Evolutionary conservation across 148 eudicot species (phyloP), one percentile per base, ranked within the genome.

Genomic region (Heliosperma pusillum): DNA sequence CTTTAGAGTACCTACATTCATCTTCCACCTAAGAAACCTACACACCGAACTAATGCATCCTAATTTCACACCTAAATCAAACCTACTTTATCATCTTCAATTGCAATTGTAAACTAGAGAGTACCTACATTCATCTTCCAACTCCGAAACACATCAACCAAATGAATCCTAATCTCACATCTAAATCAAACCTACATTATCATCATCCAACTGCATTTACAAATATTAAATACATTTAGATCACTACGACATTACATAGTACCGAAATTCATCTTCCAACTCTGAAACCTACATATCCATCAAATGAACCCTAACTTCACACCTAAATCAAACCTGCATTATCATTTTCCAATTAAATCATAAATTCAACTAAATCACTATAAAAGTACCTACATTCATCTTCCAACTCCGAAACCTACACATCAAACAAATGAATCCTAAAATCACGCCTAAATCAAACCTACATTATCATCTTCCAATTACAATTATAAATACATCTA

Each of bases 161-260:
- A 36, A 36, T 36, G 42, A 36, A 36, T 1, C 69, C 73, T 73
- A 29, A 66, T 66, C 59, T 36, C 11, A 45, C 11, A 77, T 65
- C 26, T 30, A 76, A 66, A 71, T 40, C 75, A 76, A 50, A 69
- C 71, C 76, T 70, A 59, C 66, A 66, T 59, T 19, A 67, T 7
- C 52, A 45, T 13, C 8, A 7, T 64, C 20, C 27, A 24, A 57
- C n/a, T 20, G n/a, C 50, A 36, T 21, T 58, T 3, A n/a, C n/a
- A 29, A 58, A 21, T 4, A 30, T 5, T n/a, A n/a, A n/a, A n/a
- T n/a, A n/a, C n/a, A 17, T 50, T 3, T 13, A 13, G 13, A 50
- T 50, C 55, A 10, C 55, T 16, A n/a, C n/a, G n/a, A n/a, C n/a
- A n/a, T n/a, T n/a, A 21, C 16, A 56, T 15, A 1, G 21, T 20